Percentiles rank a stretch among this genome's conserved stretches.
phyloP scores from a whole-genome alignment of 2,329 filamentous ascomycete genomes.

The Lasiodiplodia sp. region DNA sequence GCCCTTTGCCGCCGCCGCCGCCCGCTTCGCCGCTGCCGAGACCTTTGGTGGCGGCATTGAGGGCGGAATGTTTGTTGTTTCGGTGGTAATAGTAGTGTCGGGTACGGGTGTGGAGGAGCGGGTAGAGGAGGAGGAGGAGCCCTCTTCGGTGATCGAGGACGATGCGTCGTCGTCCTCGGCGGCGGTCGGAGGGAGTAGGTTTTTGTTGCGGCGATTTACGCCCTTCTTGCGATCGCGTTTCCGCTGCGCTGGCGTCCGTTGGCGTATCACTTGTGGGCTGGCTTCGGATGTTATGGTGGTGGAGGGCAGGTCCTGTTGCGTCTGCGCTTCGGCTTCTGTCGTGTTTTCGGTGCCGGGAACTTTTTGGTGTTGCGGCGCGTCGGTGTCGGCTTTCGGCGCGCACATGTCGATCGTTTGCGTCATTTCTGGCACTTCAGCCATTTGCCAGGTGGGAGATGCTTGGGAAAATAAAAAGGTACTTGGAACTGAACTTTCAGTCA shows the following conservation, averaged over 20 bases:
- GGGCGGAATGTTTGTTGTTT: not conserved
- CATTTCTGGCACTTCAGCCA: constrained; percentile 9
- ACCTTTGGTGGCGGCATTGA: constrained; percentile 9
- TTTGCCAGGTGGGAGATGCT: not conserved
- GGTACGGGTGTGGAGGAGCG: not conserved
- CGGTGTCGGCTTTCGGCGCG: constrained; percentile 12
- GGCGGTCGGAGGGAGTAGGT: not conserved
- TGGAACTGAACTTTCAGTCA: not conserved
- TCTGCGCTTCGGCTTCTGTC: not conserved
- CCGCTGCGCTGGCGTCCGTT: constrained; percentile 1
- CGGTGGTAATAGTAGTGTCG: not conserved
- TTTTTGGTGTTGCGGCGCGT: constrained; percentile 28
- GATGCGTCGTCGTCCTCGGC: not conserved
- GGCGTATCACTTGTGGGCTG: not conserved
- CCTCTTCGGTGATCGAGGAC: not conserved
- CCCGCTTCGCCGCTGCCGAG: not conserved
- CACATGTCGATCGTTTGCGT: constrained; percentile 16
- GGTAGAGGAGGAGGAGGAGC: not conserved
- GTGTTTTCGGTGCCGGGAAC: constrained; percentile 2
- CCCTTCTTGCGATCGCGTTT: constrained; percentile 6
- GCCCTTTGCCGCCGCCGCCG: constrained; percentile 32
- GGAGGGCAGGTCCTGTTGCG: not conserved
- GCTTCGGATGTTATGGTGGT: not conserved
- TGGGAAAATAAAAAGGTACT: not conserved
- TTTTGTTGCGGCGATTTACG: not conserved